Base-by-base conservation (phyloP, 2,329 filamentous ascomycete genomes). In the Colletotrichum abscissum region DNA sequence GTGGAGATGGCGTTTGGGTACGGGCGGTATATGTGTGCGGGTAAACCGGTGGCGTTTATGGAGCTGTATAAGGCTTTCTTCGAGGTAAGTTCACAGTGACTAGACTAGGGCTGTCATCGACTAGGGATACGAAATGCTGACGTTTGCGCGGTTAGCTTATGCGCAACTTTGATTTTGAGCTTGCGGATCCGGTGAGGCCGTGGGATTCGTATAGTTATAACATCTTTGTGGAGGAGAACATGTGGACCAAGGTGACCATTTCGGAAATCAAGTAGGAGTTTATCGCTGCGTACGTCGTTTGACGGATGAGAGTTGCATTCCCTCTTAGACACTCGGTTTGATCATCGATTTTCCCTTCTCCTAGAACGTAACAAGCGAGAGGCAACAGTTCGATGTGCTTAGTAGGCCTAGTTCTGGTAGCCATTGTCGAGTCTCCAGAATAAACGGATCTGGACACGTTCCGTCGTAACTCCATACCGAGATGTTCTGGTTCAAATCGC, bases 1-100 rank as follows among this genome's bases (percentile, higher is more conserved):
- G 86, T 86, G 67, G 85, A 83, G 70, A 83, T 89, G 77, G 81
- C 80, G 0, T 89, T 89, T 70, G 87, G 87, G 0, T 87, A 87
- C 78, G 88, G 88, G 0, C 77, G 85, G 0, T 79, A 86, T 12
- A 80, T 84, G 14, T 89, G 87, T 69, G 75, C 89, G 56, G 87
- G 88, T 0, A 84, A 82, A 71, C 83, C 87, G 56, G 86, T 89
- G 71, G 87, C 86, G 1, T 82, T 85, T 76, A 87, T 89, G 85
- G 87, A 89, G 79, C 75, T 89, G 64, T 88, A 83, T 77, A 88
- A 89, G 80, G 82, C 76, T 11, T 68, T 72, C 16, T 72, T 72
- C 5, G 69, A 72, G 69, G 69, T 58, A 9, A 5, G 33, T 35
- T 35, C 33, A 12, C 33, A 35, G 5, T 1, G 33, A 35, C 33